Base-by-base conservation (phyloP, 257 asterid species). In the Paulownia fortunei region DNA sequence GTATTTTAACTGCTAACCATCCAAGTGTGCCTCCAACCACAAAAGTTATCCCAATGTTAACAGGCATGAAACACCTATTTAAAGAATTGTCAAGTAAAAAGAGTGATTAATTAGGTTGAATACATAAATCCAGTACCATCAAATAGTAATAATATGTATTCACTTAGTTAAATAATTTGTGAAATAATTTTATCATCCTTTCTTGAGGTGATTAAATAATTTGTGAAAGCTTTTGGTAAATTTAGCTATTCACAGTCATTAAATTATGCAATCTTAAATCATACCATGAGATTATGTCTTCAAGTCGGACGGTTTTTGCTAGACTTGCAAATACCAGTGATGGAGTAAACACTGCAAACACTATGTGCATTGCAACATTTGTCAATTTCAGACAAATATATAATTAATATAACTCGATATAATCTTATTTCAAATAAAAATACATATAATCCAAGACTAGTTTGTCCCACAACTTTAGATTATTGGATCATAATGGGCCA, bases 21-120 rank as follows among this genome's bases (percentile, higher is more conserved):
- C 96, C 98, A 37, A 91, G 80, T 27, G 72, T 76, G 58, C 93
- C 96, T 84, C 98, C 98, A 74, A 87, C 70, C 18, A 92, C 61
- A 84, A 92, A 94, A 1, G 98, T 94, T 30, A 91, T 5, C 41
- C 92, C 98, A 64, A 92, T 81, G 76, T 92, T 94, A 0, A 92
- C 83, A 5, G 97, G 97, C 98, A 94, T 94, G 80, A 92, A 94
- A 97, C 98, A 94, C 97, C 97, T 94, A 78, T 3, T 62, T 61
- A 5, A 49, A 46, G 63, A 0, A 41, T 51, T 18, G 51, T 74
- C 47, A 19, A 59, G 8, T 12, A 32, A n/a, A 0, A 18, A 9
- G 21, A 4, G 21, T 0, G 8, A 44, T 34, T 11, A 26, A 27
- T n/a, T n/a, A n/a, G n/a, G 32, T 19, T 23, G 4, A 6, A 68